Evolutionary conservation across 805 yeast genomes (phyloP).

Genomic region (Schizosaccharomyces pombe): DNA sequence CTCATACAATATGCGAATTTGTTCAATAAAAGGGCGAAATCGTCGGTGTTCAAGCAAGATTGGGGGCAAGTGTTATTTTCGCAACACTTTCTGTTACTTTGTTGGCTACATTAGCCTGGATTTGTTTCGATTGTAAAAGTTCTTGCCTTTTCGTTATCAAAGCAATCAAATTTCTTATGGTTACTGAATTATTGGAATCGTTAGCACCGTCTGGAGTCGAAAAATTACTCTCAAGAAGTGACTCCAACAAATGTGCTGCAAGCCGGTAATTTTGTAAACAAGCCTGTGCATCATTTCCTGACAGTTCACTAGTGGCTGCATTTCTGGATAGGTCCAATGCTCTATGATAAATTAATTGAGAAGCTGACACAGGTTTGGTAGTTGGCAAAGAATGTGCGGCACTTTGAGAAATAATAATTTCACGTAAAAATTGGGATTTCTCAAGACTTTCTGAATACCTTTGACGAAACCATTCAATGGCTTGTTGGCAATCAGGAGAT

Average conservation of each 20-base stretch:
- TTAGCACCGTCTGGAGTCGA: not conserved
- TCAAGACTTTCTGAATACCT: slow-evolving; percentile 72
- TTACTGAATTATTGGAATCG: not conserved
- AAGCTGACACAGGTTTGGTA: slow-evolving; percentile 27
- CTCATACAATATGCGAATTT: not conserved
- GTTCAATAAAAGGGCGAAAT: not conserved
- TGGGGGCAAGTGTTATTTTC: not conserved
- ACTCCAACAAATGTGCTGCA: slow-evolving; percentile 86
- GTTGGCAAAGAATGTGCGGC: not conserved
- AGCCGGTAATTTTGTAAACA: slow-evolving; percentile 82
- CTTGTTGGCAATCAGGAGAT: slow-evolving; percentile 16
- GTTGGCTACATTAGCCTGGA: not conserved
- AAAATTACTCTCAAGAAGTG: slow-evolving; percentile 24
- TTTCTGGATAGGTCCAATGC: slow-evolving; percentile 31
- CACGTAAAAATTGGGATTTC: slow-evolving; percentile 56
- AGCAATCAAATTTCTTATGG: not conserved
- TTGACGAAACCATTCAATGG: slow-evolving; percentile 81
- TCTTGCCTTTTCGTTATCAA: not conserved
- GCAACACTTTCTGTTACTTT: not conserved
- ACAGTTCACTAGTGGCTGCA: slow-evolving; percentile 74
- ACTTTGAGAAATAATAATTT: slow-evolving; percentile 9
- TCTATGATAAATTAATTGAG: slow-evolving; percentile 31
- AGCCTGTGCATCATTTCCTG: slow-evolving; percentile 43
- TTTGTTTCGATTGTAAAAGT: not conserved
- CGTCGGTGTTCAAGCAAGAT: not conserved